Base-by-base conservation (phyloP, 2,329 filamentous ascomycete genomes). In the Ceratocystis alfenasii region DNA sequence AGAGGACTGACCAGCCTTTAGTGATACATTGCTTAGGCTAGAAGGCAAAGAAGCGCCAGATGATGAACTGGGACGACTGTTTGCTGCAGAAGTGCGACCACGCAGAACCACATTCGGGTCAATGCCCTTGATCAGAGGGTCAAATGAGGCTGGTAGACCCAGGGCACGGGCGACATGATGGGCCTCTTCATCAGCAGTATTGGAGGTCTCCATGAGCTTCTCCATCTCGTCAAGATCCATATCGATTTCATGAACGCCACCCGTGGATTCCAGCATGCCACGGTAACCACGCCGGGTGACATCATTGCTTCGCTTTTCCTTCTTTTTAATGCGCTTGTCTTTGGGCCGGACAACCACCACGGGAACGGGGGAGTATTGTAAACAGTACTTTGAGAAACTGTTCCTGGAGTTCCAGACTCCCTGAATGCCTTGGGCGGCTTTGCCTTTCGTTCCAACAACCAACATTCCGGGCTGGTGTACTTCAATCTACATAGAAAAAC, bases 391-490 rank as follows among this genome's bases (percentile, higher is more conserved):
- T 30, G 90, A 95, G 57, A 96, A 92, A 0, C 89, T 94, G 69
- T 90, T 94, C 55, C 81, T 78, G 41, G 81, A 83, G 62, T 89
- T 90, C 53, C 96, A 83, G 36, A 96, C 79, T 61, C 90, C 89
- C 73, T 95, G 91, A 66, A 96, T 86, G 30, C 91, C 90, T 44
- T 90, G 90, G 1, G 95, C 80, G 46, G 88, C 93, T 65, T 90
- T 84, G 59, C 92, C 92, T 71, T 88, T 84, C 1, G 92, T 96
- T 55, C 92, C 92, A 17, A 96, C 92, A 33, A 96, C 87, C 25
- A 96, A 82, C 77, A 95, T 92, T 2, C 89, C 90, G 2, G 92
- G 92, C 72, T 95, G 89, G 74, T 96, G 93, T 68, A 96, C 87
- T 71, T 89, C 87, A 70, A 96, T 95, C 90, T 95, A 71, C 7